Evolutionary conservation across 2,329 filamentous ascomycete species (phyloP), one percentile per base, ranked within the genome.

Genomic region (Emergomyces orientalis): DNA sequence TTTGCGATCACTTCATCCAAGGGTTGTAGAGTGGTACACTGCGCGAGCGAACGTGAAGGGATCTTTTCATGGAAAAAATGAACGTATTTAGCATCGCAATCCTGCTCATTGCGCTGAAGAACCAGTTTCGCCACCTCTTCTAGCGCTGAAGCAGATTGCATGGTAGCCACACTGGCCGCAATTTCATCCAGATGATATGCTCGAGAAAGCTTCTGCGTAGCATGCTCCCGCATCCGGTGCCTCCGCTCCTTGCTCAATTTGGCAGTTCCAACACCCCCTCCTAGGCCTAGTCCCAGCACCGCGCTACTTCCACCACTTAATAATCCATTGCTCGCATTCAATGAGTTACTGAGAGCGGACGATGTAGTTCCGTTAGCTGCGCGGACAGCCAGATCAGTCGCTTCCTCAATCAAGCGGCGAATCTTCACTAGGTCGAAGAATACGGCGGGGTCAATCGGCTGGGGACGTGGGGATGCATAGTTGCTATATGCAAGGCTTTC

Each of bases 41-140:
- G 84, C 43, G 86, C 88, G 72, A 94, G 78, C 72, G 88, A 86
- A 51, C 88, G 79, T 49, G 86, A 88, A 1, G 89, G 88, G 32
- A 94, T 92, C 82, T 93, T 94, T 76, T 95, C 89, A 75, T 93
- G 89, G 74, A 95, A 95, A 77, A 93, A 94, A 72, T 94, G 88
- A n/a, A 94, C 90, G 72, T 94, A 94, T 74, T 88, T 88, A 34
- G 89, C 90, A 70, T 94, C 88, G 52, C 80, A 75, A 70, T 91
- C 86, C 59, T 81, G 73, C n/a, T 84, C 80, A 64, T 84, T 86
- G 65, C 89, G 81, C 72, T 89, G 85, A 65, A 94, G 76, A 39
- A 95, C 90, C 65, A 88, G 79, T 6, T 82, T 81, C 2, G 88
- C 89, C 2, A 94, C 87, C 63, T 90, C 88, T 69, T 94, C 89